Conservation (phyloP, 805 yeast species). For the Blastobotrys americana region DNA sequence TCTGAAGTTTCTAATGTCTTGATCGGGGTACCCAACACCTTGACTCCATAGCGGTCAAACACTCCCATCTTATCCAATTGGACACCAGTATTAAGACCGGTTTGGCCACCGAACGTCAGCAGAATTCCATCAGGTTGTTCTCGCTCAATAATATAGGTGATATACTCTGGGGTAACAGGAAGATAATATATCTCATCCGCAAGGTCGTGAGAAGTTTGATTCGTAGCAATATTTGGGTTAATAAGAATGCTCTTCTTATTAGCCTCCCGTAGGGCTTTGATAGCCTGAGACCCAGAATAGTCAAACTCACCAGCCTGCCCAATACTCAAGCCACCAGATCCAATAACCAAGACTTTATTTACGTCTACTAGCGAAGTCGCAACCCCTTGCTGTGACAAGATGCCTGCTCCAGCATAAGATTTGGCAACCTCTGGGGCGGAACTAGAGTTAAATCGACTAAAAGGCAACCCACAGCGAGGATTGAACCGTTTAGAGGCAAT, state of each 20-base stretch:
- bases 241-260: slow-evolving; percentile 77
- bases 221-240: slow-evolving; percentile 94
- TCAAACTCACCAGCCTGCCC: slow-evolving; percentile 99
- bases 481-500: not conserved
- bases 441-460: slow-evolving; percentile 3
- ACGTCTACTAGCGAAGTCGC: slow-evolving; percentile 59
- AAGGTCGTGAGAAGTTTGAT: slow-evolving; percentile 89
- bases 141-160: slow-evolving; percentile 88
- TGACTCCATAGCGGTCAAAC: slow-evolving; percentile 80
- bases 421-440: not conserved
- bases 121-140: slow-evolving; percentile 95
- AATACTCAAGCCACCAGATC: slow-evolving; percentile 94
- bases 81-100: slow-evolving; percentile 94
- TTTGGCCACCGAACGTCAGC: slow-evolving; percentile 97
- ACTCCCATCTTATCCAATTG: slow-evolving; percentile 92
- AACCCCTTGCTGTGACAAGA: slow-evolving; percentile 26
- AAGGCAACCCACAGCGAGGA: not conserved
- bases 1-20: slow-evolving; percentile 93
- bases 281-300: slow-evolving; percentile 92
- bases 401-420: slow-evolving; percentile 34
- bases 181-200: slow-evolving; percentile 94
- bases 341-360: slow-evolving; percentile 79
- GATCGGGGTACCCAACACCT: slow-evolving; percentile 96
- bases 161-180: slow-evolving; percentile 96
- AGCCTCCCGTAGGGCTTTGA: slow-evolving; percentile 89